Evolutionary conservation across 192 early-diverging fungal genomes (phyloP).

Genomic region (Coemansia erecta): DNA sequence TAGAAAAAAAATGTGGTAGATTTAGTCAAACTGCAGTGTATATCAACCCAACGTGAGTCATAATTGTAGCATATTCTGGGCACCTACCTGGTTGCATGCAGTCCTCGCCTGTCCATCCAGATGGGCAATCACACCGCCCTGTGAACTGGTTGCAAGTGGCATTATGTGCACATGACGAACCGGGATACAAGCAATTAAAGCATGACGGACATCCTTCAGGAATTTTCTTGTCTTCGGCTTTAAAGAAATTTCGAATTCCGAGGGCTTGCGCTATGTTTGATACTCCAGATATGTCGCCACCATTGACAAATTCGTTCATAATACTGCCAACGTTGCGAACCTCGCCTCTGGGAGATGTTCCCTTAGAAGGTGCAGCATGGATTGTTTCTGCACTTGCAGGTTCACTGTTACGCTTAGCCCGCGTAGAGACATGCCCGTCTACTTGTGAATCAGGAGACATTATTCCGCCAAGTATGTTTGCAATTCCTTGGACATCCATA

Average conservation of each 20-base stretch:
- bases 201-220: constrained; percentile 70
- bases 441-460: background rate
- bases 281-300: constrained; percentile 28
- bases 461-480: constrained; percentile 1
- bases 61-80: background rate
- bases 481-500: constrained; percentile 5
- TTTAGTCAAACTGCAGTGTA: background rate
- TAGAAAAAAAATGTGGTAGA: background rate
- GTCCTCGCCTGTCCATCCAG: constrained; percentile 79
- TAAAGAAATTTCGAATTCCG: constrained; percentile 45
- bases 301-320: constrained; percentile 35
- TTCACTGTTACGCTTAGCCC: background rate
- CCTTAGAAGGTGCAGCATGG: too few species aligned
- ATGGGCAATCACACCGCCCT: constrained; percentile 72
- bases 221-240: constrained; percentile 25
- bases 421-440: background rate
- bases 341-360: background rate
- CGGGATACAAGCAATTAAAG: constrained; percentile 80
- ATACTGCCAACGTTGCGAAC: constrained; percentile 19
- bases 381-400: background rate
- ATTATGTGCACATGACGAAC: constrained; percentile 71
- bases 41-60: background rate
- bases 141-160: constrained; percentile 71
- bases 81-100: constrained; percentile 63
- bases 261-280: constrained; percentile 34